A percentile compares a stretch with the other conserved stretches of the same genome.
These are phyloP conservation scores for Kuraishia floccosa DNA, from an alignment of 805 yeast genomes.

Conservation along the genomic window DNA sequence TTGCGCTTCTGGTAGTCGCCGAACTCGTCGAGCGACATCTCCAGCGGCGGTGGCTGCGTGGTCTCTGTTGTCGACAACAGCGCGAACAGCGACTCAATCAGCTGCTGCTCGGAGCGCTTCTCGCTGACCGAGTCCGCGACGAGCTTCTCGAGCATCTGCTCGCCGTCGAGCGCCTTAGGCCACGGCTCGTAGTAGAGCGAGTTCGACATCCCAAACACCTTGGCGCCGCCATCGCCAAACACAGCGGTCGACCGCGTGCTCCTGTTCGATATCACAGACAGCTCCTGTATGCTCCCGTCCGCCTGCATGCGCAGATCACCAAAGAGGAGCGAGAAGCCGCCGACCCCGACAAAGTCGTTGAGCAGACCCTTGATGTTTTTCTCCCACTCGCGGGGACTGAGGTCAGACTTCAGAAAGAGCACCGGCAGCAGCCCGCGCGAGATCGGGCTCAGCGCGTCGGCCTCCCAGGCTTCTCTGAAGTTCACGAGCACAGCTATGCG, in stretches of 20 bases:
- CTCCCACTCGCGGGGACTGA: slow-evolving; percentile 34
- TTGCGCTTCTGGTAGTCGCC: too few species aligned
- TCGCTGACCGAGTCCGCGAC: slow-evolving; percentile 13
- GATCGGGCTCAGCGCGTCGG: slow-evolving; percentile 9
- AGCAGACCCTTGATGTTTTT: slow-evolving; percentile 14
- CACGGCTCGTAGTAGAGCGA: slow-evolving; percentile 60
- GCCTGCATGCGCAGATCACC: slow-evolving; percentile 28
- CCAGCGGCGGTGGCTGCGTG: slow-evolving; percentile 32
- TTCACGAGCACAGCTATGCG: slow-evolving; percentile 68
- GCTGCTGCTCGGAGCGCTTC: slow-evolving; percentile 16
- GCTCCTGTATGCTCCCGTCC: slow-evolving; percentile 17
- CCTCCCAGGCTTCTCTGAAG: slow-evolving; percentile 36
- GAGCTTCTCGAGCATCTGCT: slow-evolving; percentile 39
- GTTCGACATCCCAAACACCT: slow-evolving; percentile 51
- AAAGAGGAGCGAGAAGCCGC: slow-evolving; percentile 54
- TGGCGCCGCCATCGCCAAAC: slow-evolving; percentile 6
- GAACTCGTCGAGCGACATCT: too few species aligned
- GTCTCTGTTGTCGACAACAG: slow-evolving; percentile 36
- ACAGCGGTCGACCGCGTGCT: slow-evolving; percentile 16
- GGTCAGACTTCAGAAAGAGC: slow-evolving; percentile 19
- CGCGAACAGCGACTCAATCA: slow-evolving; percentile 41
- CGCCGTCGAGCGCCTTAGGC: slow-evolving; percentile 63
- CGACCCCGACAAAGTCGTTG: slow-evolving; percentile 25
- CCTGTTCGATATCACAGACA: slow-evolving; percentile 39
- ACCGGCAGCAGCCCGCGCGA: slow-evolving; percentile 38